Evolutionary conservation across 176 grass and related monocot species (phyloP).

Genomic region (Triticum urartu): DNA sequence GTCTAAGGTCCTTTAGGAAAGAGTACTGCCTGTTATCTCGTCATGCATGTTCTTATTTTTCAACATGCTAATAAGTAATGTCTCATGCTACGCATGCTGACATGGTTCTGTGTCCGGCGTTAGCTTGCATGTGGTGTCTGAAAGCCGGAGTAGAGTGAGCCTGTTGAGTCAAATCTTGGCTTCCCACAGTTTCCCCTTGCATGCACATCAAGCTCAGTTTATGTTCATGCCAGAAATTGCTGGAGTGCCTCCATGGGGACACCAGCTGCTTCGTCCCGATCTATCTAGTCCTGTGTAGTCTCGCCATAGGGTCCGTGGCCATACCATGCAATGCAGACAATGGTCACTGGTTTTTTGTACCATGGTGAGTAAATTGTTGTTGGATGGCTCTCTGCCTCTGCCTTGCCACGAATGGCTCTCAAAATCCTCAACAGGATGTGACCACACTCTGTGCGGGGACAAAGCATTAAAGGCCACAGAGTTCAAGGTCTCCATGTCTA

Average conservation of each 20-base stretch:
- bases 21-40: slow-evolving; percentile 6
- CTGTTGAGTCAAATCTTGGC: slow-evolving; percentile 22
- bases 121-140: slow-evolving; percentile 24
- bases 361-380: slow-evolving; percentile 37
- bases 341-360: slow-evolving; percentile 36
- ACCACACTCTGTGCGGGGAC: slow-evolving; percentile 58
- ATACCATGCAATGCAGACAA: slow-evolving; percentile 32
- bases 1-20: slow-evolving; percentile 13
- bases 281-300: slow-evolving; percentile 24
- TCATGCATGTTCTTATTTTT: slow-evolving; percentile 25
- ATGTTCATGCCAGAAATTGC: slow-evolving; percentile 32
- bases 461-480: slow-evolving; percentile 63
- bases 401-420: slow-evolving; percentile 50
- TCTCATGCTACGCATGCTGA: slow-evolving; percentile 20
- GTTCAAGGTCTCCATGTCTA: slow-evolving; percentile 54
- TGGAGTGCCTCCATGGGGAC: slow-evolving; percentile 10
- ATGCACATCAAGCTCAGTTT: slow-evolving; percentile 26
- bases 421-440: slow-evolving; percentile 67
- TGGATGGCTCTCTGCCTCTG: slow-evolving; percentile 39
- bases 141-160: slow-evolving; percentile 38
- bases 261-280: slow-evolving; percentile 23
- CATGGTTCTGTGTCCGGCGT: slow-evolving; percentile 26
- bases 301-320: slow-evolving; percentile 25
- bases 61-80: not conserved
- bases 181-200: slow-evolving; percentile 20